Evolutionary conservation across 2,329 filamentous ascomycete genomes (phyloP), one percentile per base, ranked within the genome.

Genomic region (Exophiala spinifera): DNA sequence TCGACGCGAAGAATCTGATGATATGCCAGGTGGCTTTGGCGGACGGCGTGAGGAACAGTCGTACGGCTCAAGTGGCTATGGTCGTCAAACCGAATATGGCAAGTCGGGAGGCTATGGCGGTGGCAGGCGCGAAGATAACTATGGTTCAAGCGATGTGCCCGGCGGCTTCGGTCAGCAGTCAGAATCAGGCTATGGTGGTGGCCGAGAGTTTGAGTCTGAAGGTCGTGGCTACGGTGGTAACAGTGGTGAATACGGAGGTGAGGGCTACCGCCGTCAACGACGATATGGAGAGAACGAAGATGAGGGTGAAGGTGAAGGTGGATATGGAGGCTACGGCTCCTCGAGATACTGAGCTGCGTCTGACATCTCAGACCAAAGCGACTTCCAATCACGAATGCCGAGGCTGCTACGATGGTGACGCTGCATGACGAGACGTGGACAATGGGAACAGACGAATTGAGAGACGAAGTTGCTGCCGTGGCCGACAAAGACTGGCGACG

Each of bases 171-270:
- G 47, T n/a, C 47, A 48, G 4, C 46, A 55, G 31, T 20, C 53
- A 33, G 49, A 47, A 36, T 59, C 36, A 37, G 55, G 55, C 14
- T 42, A 49, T 45, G 46, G 39, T 45, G 50, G 48, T 44, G 39
- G 44, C 13, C 54, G 51, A 25, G 31, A 40, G 15, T 36, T 49
- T 15, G 45, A 53, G 33, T 37, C 21, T 42, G 52, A 56, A 42
- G 47, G 47, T 40, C 36, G 46, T 23, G 51, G 50, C 8, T 39
- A 47, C 14, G 45, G 51, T 7, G 13, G 44, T 14, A 11, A 10
- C 42, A 7, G 21, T 20, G 42, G 42, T 25, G 13, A 46, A 19
- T 6, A 46, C 25, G 23, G 44, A 15, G 39, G 31, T 6, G 40
- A 34, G 8, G 23, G 49, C 17, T 39, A 15, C 17, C n/a, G 36